These are phyloP conservation scores for Paratinospora sagittata DNA, from an alignment of 164 flowering plant species.

Conservation along the genomic window DNA sequence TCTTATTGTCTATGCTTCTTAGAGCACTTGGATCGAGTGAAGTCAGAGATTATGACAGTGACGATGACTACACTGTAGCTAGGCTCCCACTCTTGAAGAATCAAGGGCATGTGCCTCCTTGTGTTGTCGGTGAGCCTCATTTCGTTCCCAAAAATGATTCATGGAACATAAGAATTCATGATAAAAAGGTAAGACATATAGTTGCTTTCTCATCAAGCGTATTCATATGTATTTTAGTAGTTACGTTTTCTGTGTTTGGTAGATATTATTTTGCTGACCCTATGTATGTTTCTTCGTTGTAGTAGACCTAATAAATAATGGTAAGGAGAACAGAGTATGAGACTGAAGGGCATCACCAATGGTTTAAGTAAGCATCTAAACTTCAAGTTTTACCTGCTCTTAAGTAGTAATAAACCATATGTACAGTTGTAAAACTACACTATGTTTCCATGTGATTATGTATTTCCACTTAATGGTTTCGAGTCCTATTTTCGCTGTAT, in stretches of 20 bases:
- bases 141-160: slow-evolving; percentile 36
- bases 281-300: neutral
- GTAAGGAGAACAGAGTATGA: neutral
- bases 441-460: neutral
- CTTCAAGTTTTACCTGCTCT: neutral
- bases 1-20: slow-evolving; percentile 63
- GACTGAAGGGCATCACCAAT: neutral
- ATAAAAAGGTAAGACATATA: slow-evolving; percentile 44
- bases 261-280: neutral
- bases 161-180: slow-evolving; percentile 38
- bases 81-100: slow-evolving; percentile 55
- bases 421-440: neutral
- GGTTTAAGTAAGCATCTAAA: neutral
- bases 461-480: neutral
- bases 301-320: neutral
- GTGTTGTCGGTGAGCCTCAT: slow-evolving; percentile 42
- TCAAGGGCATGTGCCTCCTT: slow-evolving; percentile 34
- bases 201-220: neutral
- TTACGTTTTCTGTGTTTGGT: neutral
- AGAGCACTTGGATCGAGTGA: slow-evolving; percentile 70
- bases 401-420: neutral
- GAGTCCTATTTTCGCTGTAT: neutral
- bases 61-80: slow-evolving; percentile 53
- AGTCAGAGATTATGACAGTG: slow-evolving; percentile 57
- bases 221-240: neutral